Base-by-base conservation (phyloP, 768 basidiomycete genomes). In the Candolleomyces aberdarensis region DNA sequence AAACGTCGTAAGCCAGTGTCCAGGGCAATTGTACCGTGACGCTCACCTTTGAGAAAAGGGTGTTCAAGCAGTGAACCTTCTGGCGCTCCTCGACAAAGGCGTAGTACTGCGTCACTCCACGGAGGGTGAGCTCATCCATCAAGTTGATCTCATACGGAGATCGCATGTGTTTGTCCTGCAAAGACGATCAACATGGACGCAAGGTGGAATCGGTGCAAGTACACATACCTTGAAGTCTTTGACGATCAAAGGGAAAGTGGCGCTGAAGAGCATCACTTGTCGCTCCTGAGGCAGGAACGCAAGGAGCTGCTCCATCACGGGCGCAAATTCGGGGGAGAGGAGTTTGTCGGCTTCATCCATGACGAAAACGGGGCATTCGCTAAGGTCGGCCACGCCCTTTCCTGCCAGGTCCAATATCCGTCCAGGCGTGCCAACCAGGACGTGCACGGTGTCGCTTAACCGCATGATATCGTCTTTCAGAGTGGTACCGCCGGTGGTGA, bases 301-400 rank as follows among this genome's bases (percentile, higher is more conserved):
- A 60, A 99, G 83, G 41, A 99, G 77, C 70, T 97, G 93, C 78
- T 98, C 96, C 87, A 99, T 96, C 60, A 99, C 96, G 62, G 96
- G 96, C 13, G 95, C 90, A 71, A 99, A 99, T 78, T 99, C 96
- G 60, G 95, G 94, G 7, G 91, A 94, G 57, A 98, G 87, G 54
- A 98, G 85, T 74, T 98, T 99, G 76, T 98, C 97, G 51, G 96
- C 96, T 77, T 99, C 96, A 75, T 99, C 96, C 96, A 99, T 99
- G 66, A 98, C 94, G 70, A 98, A 99, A 58, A 96, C 92, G 2
- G 90, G 88, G 75, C 96, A 98, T 71, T 93, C 89, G 76, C 86
- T 91, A 65, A 99, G 82, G 76, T 98, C 94, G 31, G 96, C 96
- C 43, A 99, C 90, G 64, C 77, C 85, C 78, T 98, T 98, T 67